These are phyloP conservation scores for Nyssa sinensis DNA, from an alignment of 148 eudicot species.

Conservation along the genomic window DNA sequence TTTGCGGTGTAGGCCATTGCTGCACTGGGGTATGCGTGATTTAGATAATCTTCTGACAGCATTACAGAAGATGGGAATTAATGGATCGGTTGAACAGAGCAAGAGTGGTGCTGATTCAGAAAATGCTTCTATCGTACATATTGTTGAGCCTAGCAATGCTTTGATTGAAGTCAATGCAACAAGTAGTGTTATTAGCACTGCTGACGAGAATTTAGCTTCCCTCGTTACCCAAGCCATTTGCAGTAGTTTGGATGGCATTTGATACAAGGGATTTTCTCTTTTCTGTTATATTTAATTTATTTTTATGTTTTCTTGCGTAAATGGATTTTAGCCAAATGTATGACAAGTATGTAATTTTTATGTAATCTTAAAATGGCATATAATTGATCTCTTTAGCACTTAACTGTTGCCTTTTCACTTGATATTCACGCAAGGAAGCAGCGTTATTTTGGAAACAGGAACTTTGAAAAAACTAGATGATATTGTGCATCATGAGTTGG, in stretches of 20 bases:
- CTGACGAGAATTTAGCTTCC: conserved; percentile 52
- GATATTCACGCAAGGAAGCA: too few relatives aligned
- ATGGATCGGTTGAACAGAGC: conserved; percentile 35
- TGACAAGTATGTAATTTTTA: too few relatives aligned
- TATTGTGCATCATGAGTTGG: too few relatives aligned
- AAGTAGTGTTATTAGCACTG: conserved; percentile 42
- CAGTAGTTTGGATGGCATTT: conserved; percentile 38
- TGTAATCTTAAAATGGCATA: too few relatives aligned
- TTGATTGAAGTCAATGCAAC: conserved; percentile 39
- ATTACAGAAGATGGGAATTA: conserved; percentile 59
- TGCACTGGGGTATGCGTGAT: conserved; percentile 46
- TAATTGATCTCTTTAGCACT: too few relatives aligned
- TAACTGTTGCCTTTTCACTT: too few relatives aligned
- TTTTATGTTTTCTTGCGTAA: not conserved
- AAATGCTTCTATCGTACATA: conserved; percentile 23
- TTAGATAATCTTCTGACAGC: conserved; percentile 30
- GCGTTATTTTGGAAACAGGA: too few relatives aligned
- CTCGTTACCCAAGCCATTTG: conserved; percentile 46
- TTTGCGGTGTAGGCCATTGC: conserved; percentile 19
- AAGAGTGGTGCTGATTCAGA: conserved; percentile 25
- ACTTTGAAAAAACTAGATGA: too few relatives aligned
- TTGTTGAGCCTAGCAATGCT: conserved; percentile 54
- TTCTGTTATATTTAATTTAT: not conserved
- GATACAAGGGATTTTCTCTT: not conserved
- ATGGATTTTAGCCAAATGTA: too few relatives aligned